Conservation (phyloP, 2,329 filamentous ascomycete species). For the Talaromyces atroroseus region DNA sequence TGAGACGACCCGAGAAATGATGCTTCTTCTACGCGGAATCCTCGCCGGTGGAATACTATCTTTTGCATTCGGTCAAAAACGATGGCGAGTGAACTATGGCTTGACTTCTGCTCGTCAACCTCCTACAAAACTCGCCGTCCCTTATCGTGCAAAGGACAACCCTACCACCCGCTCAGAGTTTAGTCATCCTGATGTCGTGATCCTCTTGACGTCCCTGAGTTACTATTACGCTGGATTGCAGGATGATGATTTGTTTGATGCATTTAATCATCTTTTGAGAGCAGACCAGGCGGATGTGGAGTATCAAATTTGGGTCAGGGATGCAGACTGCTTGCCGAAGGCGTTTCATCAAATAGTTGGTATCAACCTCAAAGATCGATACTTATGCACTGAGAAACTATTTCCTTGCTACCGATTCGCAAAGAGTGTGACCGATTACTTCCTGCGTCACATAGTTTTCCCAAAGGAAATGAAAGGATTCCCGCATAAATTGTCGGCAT, state of each 20-base stretch:
- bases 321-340: constrained; percentile 24
- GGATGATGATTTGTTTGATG: constrained; percentile 42
- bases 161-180: constrained; percentile 55
- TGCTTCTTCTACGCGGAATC: constrained; percentile 41
- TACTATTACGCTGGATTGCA: constrained; percentile 45
- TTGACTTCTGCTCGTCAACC: constrained; percentile 36
- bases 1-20: constrained; percentile 15
- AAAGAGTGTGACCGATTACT: constrained; percentile 58
- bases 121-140: constrained; percentile 54
- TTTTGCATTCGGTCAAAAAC: constrained; percentile 51
- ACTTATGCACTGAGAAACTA: constrained; percentile 44
- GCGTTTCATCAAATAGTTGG: constrained; percentile 36
- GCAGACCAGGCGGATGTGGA: constrained; percentile 50
- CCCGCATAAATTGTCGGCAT: constrained; percentile 56
- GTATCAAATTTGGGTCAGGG: constrained; percentile 35
- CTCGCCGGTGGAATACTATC: constrained; percentile 51
- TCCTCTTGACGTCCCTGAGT: constrained; percentile 51
- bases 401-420: constrained; percentile 51
- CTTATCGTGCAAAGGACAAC: constrained; percentile 55
- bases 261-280: constrained; percentile 45
- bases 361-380: constrained; percentile 55
- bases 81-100: constrained; percentile 63
- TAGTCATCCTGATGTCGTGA: constrained; percentile 56
- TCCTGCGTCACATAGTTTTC: constrained; percentile 55
- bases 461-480: constrained; percentile 53